Percentiles rank a stretch among this genome's conserved stretches.
These are phyloP conservation scores for Dendrobium huoshanense DNA, from an alignment of 106 monocot genomes.

Conservation along the genomic window DNA sequence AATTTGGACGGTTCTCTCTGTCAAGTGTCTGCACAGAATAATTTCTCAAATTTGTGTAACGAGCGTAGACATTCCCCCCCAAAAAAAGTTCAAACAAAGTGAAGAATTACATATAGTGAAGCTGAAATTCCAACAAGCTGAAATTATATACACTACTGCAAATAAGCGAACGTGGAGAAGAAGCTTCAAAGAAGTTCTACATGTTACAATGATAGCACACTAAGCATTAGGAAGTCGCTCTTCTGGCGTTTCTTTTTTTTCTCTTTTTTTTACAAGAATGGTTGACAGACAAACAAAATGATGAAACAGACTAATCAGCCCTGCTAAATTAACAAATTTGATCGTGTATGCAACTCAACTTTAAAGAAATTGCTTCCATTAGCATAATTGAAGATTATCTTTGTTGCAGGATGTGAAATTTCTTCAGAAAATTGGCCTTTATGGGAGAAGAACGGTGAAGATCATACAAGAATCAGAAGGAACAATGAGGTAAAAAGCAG, in stretches of 20 bases:
- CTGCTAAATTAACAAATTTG: background rate
- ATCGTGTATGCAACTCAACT: background rate
- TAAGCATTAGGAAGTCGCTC: background rate
- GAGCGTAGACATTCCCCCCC: no score
- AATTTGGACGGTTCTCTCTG: no score
- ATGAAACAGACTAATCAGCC: background rate
- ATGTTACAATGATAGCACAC: background rate
- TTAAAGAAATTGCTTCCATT: background rate
- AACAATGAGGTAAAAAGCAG: background rate
- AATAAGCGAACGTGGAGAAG: background rate
- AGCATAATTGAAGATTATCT: background rate
- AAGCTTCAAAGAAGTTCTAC: background rate
- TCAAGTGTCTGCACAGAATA: no score
- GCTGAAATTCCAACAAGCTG: constrained; percentile 1
- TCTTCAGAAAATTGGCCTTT: background rate
- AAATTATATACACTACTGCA: constrained; percentile 4
- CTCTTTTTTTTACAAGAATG: background rate
- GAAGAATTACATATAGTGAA: background rate
- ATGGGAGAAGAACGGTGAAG: background rate
- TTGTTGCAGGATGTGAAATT: background rate
- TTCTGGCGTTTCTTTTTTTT: background rate
- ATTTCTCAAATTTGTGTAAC: no score
- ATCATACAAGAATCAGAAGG: background rate
- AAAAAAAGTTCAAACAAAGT: background rate
- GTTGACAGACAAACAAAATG: background rate